Evolutionary conservation across 345 rosid genomes (phyloP), one percentile per base, ranked within the genome.

Genomic region (Aurinia saxatilis): DNA sequence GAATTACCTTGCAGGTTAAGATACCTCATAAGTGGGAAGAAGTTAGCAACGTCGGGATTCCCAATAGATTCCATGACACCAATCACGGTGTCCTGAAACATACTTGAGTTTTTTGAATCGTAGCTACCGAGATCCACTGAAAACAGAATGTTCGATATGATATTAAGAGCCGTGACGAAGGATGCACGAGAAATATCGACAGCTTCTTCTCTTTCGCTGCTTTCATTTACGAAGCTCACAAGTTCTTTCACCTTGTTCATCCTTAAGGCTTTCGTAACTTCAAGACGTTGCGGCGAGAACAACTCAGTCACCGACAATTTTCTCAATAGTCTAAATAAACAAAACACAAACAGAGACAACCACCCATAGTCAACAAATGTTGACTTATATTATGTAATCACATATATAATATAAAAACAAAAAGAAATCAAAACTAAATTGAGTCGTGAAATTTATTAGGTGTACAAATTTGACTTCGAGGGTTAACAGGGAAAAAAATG

Each of bases 1-100:
- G 39, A 2, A 39, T 15, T 55, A 70, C 74, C 74, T 63, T 70
- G 74, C 31, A 63, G 3, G 29, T 70, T 70, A 54, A 70, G 58
- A 62, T 46, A 54, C 29, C 74, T 38, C 13, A 70, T 4, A 21
- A 63, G 39, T 35, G 68, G 74, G 33, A 55, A 70, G 6, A 8
- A 70, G n/a, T 70, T 50, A 8, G 65, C 70, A 14, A 49, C 2
- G 15, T 70, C 65, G 13, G 65, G 59, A 2, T 48, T 34, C 1
- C 75, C 70, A 7, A 16, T 2, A 33, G 51, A 9, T 3, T 48
- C 59, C 75, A 48, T 63, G 45, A 48, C 23, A 56, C 53, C 38
- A 31, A 7, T 16, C 46, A 63, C 63, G 36, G 25, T 3, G 6
- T 56, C 58, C 7, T 70, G 68, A 47, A 60, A 61, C 27, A 0